Base-by-base conservation (phyloP, 495 filamentous ascomycete genomes). In the Durotheca rogersii region DNA sequence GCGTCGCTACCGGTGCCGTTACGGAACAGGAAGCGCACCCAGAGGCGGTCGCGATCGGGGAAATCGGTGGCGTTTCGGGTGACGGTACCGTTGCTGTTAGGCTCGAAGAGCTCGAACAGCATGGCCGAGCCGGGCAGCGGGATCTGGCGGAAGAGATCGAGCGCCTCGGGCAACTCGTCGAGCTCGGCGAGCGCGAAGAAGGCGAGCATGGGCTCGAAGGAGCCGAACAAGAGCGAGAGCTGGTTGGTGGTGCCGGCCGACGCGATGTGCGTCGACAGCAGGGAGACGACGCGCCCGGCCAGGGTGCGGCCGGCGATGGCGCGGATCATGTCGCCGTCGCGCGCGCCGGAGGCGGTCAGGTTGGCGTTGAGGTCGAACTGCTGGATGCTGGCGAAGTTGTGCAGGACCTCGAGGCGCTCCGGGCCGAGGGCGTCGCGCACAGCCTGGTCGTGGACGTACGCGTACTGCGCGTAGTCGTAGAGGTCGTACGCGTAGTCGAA, bases 91-190 rank as follows among this genome's bases (percentile, higher is more conserved):
- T 47, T 17, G 14, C 60, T 62, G n/a, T 63, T 53, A 21, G n/a
- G n/a, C n/a, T 60, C 67, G 49, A 69, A 72, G 15, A 76, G 51
- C 54, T 76, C 72, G 34, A 76, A 72, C 6, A 69, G 51, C 58
- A 76, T 66, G 9, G 67, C 62, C 0, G 69, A 57, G 12, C 72
- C 72, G 2, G 68, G 68, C 7, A 57, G 27, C 5, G 72, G 72
- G 15, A 76, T 64, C 3, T 47, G 41, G 3, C 32, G 20, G 51
- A 73, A 73, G 2, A 47, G 17, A 7, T 37, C 44, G 1, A 58
- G 31, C 7, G 36, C n/a, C n/a, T n/a, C 49, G 5, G 61, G 16
- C 0, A 56, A 63, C 4, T 32, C 33, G 4, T 43, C 19, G 18
- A 72, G 59, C 3, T 58, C 42, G 0, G 70, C 52, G 2, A 76